Conservation (phyloP, 805 yeast genomes). For the Myxozyma neglecta region DNA sequence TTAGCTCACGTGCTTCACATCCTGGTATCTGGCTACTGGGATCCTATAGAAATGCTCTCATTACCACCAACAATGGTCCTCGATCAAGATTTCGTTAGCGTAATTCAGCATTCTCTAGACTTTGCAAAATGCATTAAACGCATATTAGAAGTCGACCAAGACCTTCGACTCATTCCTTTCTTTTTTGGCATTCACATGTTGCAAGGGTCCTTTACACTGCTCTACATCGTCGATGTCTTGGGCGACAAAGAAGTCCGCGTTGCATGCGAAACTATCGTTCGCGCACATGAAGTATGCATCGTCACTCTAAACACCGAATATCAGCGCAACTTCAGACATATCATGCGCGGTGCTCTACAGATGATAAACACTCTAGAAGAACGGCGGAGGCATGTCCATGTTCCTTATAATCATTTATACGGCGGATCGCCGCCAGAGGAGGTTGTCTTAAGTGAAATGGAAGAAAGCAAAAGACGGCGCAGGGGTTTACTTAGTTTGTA, state of each 20-base stretch:
- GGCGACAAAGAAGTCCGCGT: slow-evolving; percentile 35
- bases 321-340: slow-evolving; percentile 38
- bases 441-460: slow-evolving; percentile 33
- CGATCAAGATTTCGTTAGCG: slow-evolving; percentile 33
- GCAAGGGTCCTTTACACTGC: slow-evolving; percentile 37
- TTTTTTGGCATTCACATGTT: slow-evolving; percentile 38
- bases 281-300: slow-evolving; percentile 40
- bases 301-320: slow-evolving; percentile 39
- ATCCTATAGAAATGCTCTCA: slow-evolving; percentile 36
- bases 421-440: slow-evolving; percentile 27
- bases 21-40: slow-evolving; percentile 37
- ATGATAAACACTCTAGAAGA: slow-evolving; percentile 29
- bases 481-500: slow-evolving; percentile 41
- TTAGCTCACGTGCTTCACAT: slow-evolving; percentile 37
- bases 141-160: slow-evolving; percentile 37
- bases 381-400: slow-evolving; percentile 21
- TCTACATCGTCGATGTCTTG: slow-evolving; percentile 35
- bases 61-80: slow-evolving; percentile 32
- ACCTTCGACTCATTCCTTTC: slow-evolving; percentile 37
- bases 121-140: slow-evolving; percentile 35
- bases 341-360: slow-evolving; percentile 39
- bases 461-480: slow-evolving; percentile 35
- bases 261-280: slow-evolving; percentile 38
- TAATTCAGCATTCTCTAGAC: slow-evolving; percentile 36
- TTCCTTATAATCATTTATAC: slow-evolving; percentile 22